Conservation (phyloP, 495 filamentous ascomycete genomes). For the Aspergillus affinis region DNA sequence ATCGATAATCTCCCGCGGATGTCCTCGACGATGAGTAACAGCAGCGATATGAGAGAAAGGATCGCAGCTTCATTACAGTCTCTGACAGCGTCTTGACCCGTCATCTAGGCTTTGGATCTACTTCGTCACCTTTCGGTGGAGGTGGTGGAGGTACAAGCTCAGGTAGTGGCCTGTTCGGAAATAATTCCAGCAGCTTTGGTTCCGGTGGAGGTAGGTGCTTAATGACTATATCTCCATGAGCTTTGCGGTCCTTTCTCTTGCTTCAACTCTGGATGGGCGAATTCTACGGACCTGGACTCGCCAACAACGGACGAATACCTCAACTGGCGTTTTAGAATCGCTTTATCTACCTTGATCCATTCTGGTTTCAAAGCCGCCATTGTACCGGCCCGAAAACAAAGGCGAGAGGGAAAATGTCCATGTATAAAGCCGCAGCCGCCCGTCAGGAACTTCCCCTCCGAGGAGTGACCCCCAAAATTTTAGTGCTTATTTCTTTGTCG, state of each 20-base stretch:
- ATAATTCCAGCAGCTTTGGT: conserved; percentile 54
- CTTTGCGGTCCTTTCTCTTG: conserved; percentile 34
- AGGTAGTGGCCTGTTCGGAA: conserved; percentile 46
- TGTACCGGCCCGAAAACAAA: not conserved
- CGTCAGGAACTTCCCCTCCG: conserved; percentile 13
- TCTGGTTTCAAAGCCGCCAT: not conserved
- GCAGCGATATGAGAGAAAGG: conserved; percentile 43
- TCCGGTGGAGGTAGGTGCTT: conserved; percentile 56
- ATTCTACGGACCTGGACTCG: conserved; percentile 6
- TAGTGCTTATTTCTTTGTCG: conserved; percentile 26
- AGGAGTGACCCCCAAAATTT: conserved; percentile 20
- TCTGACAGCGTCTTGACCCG: conserved; percentile 46
- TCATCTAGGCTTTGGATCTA: conserved; percentile 61
- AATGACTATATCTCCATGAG: conserved; percentile 26
- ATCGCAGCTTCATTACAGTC: conserved; percentile 35
- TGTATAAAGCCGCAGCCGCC: not conserved
- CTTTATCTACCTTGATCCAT: not conserved
- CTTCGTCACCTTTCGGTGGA: conserved; percentile 38
- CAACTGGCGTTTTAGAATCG: not conserved
- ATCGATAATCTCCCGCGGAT: conserved; percentile 26
- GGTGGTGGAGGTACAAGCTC: conserved; percentile 31
- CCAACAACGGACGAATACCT: not conserved
- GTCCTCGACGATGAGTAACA: conserved; percentile 31
- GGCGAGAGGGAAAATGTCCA: not conserved
- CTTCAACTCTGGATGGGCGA: conserved; percentile 11